Base-by-base conservation (phyloP, 805 yeast species). In the Candida verbasci region DNA sequence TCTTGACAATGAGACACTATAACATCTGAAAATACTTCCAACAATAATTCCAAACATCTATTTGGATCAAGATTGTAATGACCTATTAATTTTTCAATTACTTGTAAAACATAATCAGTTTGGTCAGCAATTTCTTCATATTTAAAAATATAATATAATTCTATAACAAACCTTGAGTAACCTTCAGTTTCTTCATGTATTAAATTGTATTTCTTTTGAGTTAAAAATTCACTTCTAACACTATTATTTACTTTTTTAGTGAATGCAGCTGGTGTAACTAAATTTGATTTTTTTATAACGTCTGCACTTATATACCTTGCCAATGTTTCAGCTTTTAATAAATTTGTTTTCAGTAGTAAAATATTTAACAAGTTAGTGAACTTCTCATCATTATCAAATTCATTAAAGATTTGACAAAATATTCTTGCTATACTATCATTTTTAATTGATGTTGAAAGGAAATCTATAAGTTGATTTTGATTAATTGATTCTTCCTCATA, bases 161-260 rank as follows among this genome's bases (percentile, higher is more conserved):
- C 76, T 2, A 69, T 68, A 1, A 78, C 54, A 22, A 85, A 60
- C 46, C 78, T 80, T 9, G 94, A 58, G 56, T 76, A 88, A 1
- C 96, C 97, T 50, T 82, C 87, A 17, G 78, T 64, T 42, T 83
- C 83, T 55, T 89, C 96, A 34, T 78, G 75, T 6, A 86, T 48
- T 12, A 87, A 61, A 40, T 84, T 82, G 60, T 66, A 86, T 44
- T 80, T 76, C 50, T 69, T 69, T 41, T 77, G 65, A 37, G 78
- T 63, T 53, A 65, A 64, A 48, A 60, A 49, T 53, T 68, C 60
- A 50, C 74, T 62, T 55, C 74, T 42, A 52, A 60, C 47, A 34
- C 54, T 39, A 33, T 61, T 48, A 46, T 65, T 60, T 48, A 66
- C 47, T 27, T 61, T 58, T 20, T 61, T 65, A 9, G 57, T 67